phyloP scores from a whole-genome alignment of 177 flowering plant genomes.

The Telopea speciosissima region DNA sequence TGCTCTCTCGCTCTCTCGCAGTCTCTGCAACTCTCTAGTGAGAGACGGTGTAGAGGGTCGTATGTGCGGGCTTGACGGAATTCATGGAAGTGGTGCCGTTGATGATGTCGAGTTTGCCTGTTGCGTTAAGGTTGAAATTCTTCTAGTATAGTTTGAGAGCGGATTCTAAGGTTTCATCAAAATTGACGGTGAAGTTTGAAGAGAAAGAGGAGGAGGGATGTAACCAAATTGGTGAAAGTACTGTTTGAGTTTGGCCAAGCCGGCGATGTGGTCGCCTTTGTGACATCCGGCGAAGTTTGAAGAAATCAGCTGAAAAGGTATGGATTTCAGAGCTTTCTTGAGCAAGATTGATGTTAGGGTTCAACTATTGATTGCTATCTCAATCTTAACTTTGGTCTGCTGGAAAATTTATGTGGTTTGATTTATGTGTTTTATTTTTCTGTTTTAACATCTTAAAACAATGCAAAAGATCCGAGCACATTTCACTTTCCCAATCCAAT shows the following conservation, averaged over 20 bases:
- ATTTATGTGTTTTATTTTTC: no score
- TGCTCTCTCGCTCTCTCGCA: no score
- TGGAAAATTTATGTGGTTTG: no score
- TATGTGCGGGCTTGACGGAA: constrained; percentile 21
- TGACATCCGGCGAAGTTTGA: constrained; percentile 41
- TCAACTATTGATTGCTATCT: no score
- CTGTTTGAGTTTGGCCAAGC: constrained; percentile 38
- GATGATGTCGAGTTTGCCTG: constrained; percentile 50
- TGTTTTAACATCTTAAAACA: no score
- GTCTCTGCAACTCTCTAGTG: no score
- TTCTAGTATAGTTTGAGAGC: constrained; percentile 47
- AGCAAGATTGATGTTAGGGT: no score
- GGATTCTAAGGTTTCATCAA: constrained; percentile 36
- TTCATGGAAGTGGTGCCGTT: constrained; percentile 48
- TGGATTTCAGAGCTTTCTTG: no score
- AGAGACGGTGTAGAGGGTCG: constrained; percentile 16
- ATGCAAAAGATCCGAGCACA: no score
- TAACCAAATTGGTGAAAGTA: constrained; percentile 55
- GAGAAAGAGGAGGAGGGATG: constrained; percentile 24
- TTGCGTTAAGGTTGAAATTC: constrained; percentile 46
- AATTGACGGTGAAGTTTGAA: constrained; percentile 41
- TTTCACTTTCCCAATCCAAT: no score
- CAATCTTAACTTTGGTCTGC: no score
- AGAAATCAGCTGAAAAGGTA: no score
- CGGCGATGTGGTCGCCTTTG: constrained; percentile 29